These are phyloP conservation scores for Aspergillus pseudoterreus DNA, from an alignment of 2,329 filamentous ascomycete species.

Conservation along the genomic window DNA sequence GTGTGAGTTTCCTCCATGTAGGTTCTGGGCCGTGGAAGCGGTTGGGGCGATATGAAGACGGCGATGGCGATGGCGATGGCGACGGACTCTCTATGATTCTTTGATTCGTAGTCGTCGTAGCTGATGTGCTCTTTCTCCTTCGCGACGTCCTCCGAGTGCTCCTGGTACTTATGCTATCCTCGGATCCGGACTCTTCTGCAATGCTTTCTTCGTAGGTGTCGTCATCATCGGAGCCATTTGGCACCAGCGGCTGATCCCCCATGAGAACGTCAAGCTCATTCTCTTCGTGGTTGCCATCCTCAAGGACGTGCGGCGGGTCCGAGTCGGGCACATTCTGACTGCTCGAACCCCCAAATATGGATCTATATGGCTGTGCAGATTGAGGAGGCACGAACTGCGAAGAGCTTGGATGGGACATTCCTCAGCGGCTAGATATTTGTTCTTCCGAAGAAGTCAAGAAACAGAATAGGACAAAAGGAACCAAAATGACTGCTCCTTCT, in stretches of 20 bases:
- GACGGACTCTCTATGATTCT: constrained; percentile 1
- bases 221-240: constrained; percentile 18
- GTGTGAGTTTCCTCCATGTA: constrained; percentile 83
- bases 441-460: background rate
- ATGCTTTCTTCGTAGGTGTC: constrained; percentile 21
- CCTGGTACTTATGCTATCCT: constrained; percentile 6
- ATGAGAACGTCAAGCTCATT: constrained; percentile 21
- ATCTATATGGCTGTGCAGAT: constrained; percentile 28
- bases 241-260: constrained; percentile 15
- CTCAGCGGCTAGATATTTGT: background rate
- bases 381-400: constrained; percentile 20
- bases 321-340: constrained; percentile 16
- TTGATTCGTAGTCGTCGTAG: background rate
- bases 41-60: constrained; percentile 55
- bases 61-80: constrained; percentile 13
- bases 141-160: background rate
- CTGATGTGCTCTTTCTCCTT: background rate
- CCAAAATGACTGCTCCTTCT: background rate
- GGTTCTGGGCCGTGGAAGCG: constrained; percentile 64
- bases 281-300: constrained; percentile 5
- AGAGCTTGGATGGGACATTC: constrained; percentile 5
- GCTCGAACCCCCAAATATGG: constrained; percentile 28
- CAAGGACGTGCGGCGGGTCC: constrained; percentile 7
- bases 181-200: constrained; percentile 9
- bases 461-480: background rate